These are phyloP conservation scores for Biscogniauxia marginata DNA, from an alignment of 2,329 filamentous ascomycete species.

Conservation along the genomic window DNA sequence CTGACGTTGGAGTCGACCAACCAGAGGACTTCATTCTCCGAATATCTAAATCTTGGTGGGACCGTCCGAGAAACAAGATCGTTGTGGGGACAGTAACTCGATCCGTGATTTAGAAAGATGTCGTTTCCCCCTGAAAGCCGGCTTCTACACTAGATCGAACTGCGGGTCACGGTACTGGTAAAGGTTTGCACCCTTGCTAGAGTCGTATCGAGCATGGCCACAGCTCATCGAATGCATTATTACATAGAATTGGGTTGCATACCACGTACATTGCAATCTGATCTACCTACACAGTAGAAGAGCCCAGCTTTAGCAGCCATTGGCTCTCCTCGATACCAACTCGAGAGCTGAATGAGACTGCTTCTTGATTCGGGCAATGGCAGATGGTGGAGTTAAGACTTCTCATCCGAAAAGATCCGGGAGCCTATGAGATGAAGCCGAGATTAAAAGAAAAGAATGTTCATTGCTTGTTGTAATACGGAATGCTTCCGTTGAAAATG, in stretches of 20 bases:
- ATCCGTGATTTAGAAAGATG: neutral
- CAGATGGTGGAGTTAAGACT: neutral
- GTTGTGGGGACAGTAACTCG: neutral
- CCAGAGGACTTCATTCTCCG: neutral
- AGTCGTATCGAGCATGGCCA: neutral
- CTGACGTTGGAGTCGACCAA: neutral
- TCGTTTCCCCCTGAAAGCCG: neutral
- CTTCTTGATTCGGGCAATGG: neutral
- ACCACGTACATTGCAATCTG: neutral
- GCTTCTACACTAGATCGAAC: neutral
- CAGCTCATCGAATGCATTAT: neutral
- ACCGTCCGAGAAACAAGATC: neutral
- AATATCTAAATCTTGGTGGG: neutral
- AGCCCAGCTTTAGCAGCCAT: no score
- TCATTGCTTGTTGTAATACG: conserved; percentile 1
- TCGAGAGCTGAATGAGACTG: neutral
- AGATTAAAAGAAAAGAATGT: neutral
- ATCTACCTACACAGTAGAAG: no score
- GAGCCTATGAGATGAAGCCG: neutral
- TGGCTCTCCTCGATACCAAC: no score
- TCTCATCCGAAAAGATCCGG: neutral
- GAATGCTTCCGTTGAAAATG: conserved; percentile 2
- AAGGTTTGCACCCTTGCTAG: neutral
- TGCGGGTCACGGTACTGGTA: neutral
- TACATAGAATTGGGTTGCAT: neutral